Conservation (phyloP, 495 filamentous ascomycete species). For the Annulohypoxylon nitens region DNA sequence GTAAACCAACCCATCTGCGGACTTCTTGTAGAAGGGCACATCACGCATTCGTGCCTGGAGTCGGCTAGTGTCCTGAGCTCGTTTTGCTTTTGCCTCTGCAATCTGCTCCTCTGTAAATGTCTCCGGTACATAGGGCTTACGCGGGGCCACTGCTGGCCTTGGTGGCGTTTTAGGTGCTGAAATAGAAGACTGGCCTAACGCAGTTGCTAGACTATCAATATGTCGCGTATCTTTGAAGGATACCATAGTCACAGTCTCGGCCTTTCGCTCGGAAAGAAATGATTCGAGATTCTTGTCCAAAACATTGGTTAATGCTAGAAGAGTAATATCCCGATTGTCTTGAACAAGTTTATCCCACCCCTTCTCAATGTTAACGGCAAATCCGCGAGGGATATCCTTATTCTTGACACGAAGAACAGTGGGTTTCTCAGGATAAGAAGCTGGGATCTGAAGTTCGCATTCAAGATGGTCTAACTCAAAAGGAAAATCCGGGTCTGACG, state of each 20-base stretch:
- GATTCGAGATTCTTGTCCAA: conserved; percentile 81
- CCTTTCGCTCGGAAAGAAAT: conserved; percentile 77
- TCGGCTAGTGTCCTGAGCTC: conserved; percentile 76
- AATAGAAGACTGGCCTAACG: conserved; percentile 55
- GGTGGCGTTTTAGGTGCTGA: conserved; percentile 64
- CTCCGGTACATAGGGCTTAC: conserved; percentile 53
- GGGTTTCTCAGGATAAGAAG: conserved; percentile 67
- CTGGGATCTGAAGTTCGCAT: conserved; percentile 78
- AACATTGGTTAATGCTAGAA: conserved; percentile 76
- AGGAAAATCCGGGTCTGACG: conserved; percentile 91
- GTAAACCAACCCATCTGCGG: conserved; percentile 76
- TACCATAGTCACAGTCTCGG: conserved; percentile 82
- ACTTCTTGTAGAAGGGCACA: conserved; percentile 75
- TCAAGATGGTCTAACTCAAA: conserved; percentile 80
- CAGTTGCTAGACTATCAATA: conserved; percentile 36
- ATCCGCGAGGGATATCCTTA: conserved; percentile 81
- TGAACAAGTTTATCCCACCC: conserved; percentile 80
- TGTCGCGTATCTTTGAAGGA: conserved; percentile 71
- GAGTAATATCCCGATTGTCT: conserved; percentile 67
- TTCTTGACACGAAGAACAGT: conserved; percentile 78
- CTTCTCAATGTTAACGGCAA: conserved; percentile 81
- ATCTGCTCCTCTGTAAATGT: conserved; percentile 69
- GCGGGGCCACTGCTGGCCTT: conserved; percentile 47
- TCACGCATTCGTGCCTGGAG: conserved; percentile 84
- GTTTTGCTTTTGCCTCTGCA: conserved; percentile 70